Evolutionary conservation across 345 rosid genomes (phyloP), one percentile per base, ranked within the genome.

Genomic region (Lagerstroemia speciosa): DNA sequence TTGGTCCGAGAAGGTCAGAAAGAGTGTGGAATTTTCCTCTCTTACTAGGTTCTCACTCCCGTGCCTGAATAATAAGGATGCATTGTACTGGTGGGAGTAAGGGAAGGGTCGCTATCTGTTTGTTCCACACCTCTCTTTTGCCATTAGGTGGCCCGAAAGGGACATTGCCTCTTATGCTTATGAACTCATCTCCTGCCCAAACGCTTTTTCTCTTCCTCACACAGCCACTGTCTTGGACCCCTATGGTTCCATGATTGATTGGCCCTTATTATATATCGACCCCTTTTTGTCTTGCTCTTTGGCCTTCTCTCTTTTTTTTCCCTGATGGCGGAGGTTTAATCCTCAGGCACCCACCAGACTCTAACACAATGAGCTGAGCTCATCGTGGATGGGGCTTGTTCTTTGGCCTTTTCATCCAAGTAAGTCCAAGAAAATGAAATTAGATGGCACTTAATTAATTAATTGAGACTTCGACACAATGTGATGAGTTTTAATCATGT

Each of bases 141-240:
- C 64, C 69, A 77, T 69, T 78, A 79, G 82, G 81, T 85, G 86
- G 83, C 79, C 68, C 73, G 85, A 85, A 67, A 65, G 77, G 67
- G 81, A 77, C 83, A 16, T 72, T 74, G 60, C 72, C 69, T 40
- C 53, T 58, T 14, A 27, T 27, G 33, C 63, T 10, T 58, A 58
- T 58, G 19, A 58, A 58, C 63, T 58, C 34, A 27, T 30, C 62
- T 58, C 62, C 62, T 58, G 19, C 62, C 62, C 32, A 58, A 58
- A 5, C 3, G 60, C 60, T n/a, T 53, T 53, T 53, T 11, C 52
- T 55, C 65, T 62, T 69, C 72, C 62, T 73, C 69, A 55, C n/a
- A n/a, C n/a, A n/a, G n/a, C n/a, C 34, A 71, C 32, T 77, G 67
- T 76, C 83, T 69, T 77, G 55, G 58, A 71, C 76, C 82, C 63